A percentile compares a stretch with the other conserved stretches of the same genome.
Evolutionary conservation across 495 filamentous ascomycete species (phyloP).

Genomic region (Corynascus novoguineensis): DNA sequence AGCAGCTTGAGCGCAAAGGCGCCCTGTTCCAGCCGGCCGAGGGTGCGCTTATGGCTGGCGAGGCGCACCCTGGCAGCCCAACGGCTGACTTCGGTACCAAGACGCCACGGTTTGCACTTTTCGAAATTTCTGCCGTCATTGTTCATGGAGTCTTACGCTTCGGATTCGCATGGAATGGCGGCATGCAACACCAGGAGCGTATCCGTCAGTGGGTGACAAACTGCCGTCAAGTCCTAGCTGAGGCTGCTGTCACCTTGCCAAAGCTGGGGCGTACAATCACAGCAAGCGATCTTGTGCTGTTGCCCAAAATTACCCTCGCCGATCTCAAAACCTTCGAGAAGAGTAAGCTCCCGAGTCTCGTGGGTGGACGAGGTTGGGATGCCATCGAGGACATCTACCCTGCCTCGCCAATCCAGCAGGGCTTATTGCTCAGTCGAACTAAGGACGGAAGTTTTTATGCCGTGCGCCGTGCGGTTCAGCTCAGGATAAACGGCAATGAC

Average conservation of each 20-base stretch:
- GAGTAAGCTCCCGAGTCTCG: not conserved
- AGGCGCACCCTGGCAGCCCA: slow-evolving; percentile 17
- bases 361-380: slow-evolving; percentile 15
- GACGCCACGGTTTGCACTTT: slow-evolving; percentile 48
- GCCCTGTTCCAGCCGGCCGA: slow-evolving; percentile 44
- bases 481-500: not conserved
- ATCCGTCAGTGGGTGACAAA: slow-evolving; percentile 47
- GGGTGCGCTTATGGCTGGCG: slow-evolving; percentile 24
- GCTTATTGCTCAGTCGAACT: slow-evolving; percentile 43
- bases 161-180: slow-evolving; percentile 52
- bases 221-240: slow-evolving; percentile 41
- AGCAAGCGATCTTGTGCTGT: slow-evolving; percentile 47
- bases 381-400: slow-evolving; percentile 41
- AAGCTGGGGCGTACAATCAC: slow-evolving; percentile 36
- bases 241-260: slow-evolving; percentile 38
- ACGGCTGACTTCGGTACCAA: slow-evolving; percentile 40
- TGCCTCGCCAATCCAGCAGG: slow-evolving; percentile 42
- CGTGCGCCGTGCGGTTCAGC: slow-evolving; percentile 16
- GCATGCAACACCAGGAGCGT: slow-evolving; percentile 47
- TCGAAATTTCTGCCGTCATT: slow-evolving; percentile 46
- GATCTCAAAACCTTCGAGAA: slow-evolving; percentile 16
- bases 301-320: slow-evolving; percentile 27
- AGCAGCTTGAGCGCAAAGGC: slow-evolving; percentile 53
- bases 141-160: slow-evolving; percentile 47
- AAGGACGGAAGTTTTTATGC: slow-evolving; percentile 34